These are phyloP conservation scores for Trichoderma oligosporum DNA, from an alignment of 2,329 filamentous ascomycete genomes.

Conservation along the genomic window DNA sequence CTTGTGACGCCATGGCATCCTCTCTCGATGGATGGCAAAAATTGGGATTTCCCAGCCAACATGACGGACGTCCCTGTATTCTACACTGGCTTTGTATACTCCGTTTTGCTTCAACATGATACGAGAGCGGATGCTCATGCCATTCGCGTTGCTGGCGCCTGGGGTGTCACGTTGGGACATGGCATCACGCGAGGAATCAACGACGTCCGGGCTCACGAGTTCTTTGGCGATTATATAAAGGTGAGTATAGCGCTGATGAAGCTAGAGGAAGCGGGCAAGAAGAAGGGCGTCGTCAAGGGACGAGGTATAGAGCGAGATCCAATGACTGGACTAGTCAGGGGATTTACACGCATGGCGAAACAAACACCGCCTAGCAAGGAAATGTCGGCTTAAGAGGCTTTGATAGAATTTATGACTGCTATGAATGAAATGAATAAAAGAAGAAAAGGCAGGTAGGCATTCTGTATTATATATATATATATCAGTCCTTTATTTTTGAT, in stretches of 20 bases:
- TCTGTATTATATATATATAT: background rate
- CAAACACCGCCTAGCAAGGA: background rate
- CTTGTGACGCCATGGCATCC: slow-evolving; percentile 61
- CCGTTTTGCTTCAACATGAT: slow-evolving; percentile 51
- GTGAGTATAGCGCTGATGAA: slow-evolving; percentile 40
- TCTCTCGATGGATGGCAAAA: slow-evolving; percentile 37
- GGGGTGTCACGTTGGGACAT: slow-evolving; percentile 58
- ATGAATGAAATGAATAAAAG: background rate
- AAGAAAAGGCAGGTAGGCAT: background rate
- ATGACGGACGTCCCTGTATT: slow-evolving; percentile 32
- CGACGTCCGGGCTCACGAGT: slow-evolving; percentile 46
- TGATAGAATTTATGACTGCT: background rate
- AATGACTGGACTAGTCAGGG: slow-evolving; percentile 38
- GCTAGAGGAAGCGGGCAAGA: background rate
- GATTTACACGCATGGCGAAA: slow-evolving; percentile 23
- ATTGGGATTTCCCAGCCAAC: slow-evolving; percentile 47
- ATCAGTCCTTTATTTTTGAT: no score
- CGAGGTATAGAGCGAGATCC: slow-evolving; percentile 40
- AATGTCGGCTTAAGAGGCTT: background rate
- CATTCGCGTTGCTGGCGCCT: slow-evolving; percentile 43
- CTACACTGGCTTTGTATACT: slow-evolving; percentile 54
- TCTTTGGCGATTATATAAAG: slow-evolving; percentile 50
- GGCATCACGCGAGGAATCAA: slow-evolving; percentile 39
- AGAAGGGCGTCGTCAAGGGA: slow-evolving; percentile 41
- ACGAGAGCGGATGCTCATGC: slow-evolving; percentile 45